Evolutionary conservation across 2,329 filamentous ascomycete genomes (phyloP).

Genomic region (Colletotrichum tanaceti): DNA sequence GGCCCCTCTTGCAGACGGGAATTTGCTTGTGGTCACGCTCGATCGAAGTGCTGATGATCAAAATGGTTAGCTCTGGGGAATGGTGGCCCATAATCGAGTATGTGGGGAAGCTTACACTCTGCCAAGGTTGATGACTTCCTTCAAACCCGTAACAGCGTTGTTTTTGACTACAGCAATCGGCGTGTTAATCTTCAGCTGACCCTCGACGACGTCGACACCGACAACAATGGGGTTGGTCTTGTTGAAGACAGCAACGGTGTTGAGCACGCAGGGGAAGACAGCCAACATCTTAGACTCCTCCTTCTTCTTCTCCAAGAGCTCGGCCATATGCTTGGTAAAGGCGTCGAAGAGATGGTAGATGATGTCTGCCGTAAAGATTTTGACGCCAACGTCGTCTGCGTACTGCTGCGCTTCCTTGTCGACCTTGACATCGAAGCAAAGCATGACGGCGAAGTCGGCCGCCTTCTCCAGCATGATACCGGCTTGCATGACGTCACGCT

Average conservation of each 20-base stretch:
- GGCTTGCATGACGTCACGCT: slow-evolving; percentile 95
- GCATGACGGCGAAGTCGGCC: slow-evolving; percentile 97
- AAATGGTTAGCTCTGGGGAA: slow-evolving; percentile 46
- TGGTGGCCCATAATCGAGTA: background rate
- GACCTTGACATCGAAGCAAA: slow-evolving; percentile 99
- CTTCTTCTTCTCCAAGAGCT: slow-evolving; percentile 90
- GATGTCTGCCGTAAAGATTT: slow-evolving; percentile 98
- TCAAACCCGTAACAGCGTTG: slow-evolving; percentile 80
- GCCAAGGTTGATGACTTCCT: slow-evolving; percentile 86
- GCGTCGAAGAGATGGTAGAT: slow-evolving; percentile 98
- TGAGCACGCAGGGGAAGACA: slow-evolving; percentile 95
- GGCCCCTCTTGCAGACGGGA: slow-evolving; percentile 90
- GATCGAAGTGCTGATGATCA: slow-evolving; percentile 80
- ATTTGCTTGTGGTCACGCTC: slow-evolving; percentile 98
- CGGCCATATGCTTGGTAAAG: slow-evolving; percentile 94
- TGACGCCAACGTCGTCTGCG: slow-evolving; percentile 93
- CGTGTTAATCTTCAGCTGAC: slow-evolving; percentile 85
- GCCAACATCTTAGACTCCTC: slow-evolving; percentile 95
- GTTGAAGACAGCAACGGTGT: slow-evolving; percentile 94
- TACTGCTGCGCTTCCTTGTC: slow-evolving; percentile 95
- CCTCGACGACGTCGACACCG: slow-evolving; percentile 95
- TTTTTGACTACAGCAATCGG: slow-evolving; percentile 88
- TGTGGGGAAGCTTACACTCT: slow-evolving; percentile 81
- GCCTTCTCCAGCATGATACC: slow-evolving; percentile 97
- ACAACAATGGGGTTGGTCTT: slow-evolving; percentile 96